Conservation (phyloP, 805 yeast species). For the Candida montana region DNA sequence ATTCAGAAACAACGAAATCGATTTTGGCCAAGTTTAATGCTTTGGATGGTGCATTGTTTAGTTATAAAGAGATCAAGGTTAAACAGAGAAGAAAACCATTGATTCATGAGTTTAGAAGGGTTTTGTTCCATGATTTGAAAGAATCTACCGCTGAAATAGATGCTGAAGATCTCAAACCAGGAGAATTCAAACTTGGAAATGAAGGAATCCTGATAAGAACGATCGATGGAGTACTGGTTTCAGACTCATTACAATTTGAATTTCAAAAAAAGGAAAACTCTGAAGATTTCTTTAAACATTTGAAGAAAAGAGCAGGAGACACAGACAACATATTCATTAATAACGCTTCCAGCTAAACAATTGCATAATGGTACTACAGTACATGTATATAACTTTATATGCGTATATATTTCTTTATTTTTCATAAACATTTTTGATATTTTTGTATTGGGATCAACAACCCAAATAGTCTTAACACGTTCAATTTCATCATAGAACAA, state of each 20-base stretch:
- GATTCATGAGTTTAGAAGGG: conserved; percentile 34
- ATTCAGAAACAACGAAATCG: conserved; percentile 25
- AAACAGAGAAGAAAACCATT: conserved; percentile 29
- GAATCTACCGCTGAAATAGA: conserved; percentile 1
- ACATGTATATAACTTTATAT: too few relatives aligned
- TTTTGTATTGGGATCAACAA: too few relatives aligned
- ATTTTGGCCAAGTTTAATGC: conserved; percentile 43
- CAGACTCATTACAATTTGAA: conserved; percentile 44
- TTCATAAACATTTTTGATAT: too few relatives aligned
- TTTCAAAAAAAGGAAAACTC: conserved; percentile 46
- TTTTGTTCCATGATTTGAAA: conserved; percentile 40
- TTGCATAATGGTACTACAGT: too few relatives aligned
- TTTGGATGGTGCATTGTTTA: conserved; percentile 46
- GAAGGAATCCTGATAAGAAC: conserved; percentile 37
- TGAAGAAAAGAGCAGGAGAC: conserved; percentile 44
- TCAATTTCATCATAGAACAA: conserved; percentile 25
- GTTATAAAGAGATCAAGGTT: conserved; percentile 36
- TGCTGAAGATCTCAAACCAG: conserved; percentile 15
- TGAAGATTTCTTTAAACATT: conserved; percentile 34
- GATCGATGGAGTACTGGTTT: conserved; percentile 35
- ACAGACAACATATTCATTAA: conserved; percentile 13
- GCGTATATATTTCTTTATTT: too few relatives aligned
- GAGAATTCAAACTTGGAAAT: conserved; percentile 26
- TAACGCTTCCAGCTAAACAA: not conserved
- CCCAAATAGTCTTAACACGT: too few relatives aligned